phyloP scores from a whole-genome alignment of 1,284 basidiomycete species.

The Cutaneotrichosporon sp. region DNA sequence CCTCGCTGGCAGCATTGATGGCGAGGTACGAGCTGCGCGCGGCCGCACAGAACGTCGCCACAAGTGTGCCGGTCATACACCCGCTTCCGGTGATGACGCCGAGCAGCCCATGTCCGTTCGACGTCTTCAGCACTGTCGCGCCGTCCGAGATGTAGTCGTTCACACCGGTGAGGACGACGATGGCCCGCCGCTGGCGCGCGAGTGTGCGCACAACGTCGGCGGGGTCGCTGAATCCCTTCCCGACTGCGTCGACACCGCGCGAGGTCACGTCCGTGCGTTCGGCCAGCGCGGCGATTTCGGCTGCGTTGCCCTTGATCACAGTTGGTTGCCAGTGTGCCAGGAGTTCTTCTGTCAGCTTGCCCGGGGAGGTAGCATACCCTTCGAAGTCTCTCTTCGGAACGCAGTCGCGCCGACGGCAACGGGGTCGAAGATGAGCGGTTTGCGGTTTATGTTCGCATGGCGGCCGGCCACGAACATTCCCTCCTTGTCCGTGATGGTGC shows the following conservation, averaged over 20 bases:
- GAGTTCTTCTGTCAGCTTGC: constrained; percentile 54
- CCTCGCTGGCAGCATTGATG: background rate
- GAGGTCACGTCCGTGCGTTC: constrained; percentile 69
- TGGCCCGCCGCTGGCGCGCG: constrained; percentile 74
- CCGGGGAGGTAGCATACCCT: constrained; percentile 37
- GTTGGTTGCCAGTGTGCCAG: constrained; percentile 81
- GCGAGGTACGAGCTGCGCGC: constrained; percentile 51
- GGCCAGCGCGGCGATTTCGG: constrained; percentile 75
- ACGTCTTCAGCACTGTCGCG: constrained; percentile 58
- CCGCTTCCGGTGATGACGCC: constrained; percentile 83
- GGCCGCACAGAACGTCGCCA: constrained; percentile 64
- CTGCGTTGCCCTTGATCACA: constrained; percentile 93
- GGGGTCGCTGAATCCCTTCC: constrained; percentile 70
- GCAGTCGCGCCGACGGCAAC: constrained; percentile 84
- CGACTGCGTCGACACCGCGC: constrained; percentile 84
- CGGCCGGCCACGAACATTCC: constrained; percentile 77
- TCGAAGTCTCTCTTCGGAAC: constrained; percentile 59
- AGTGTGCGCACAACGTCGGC: constrained; percentile 63
- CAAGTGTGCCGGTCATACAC: constrained; percentile 64
- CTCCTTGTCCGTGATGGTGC: constrained; percentile 66
- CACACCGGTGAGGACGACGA: constrained; percentile 77
- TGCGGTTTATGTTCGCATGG: constrained; percentile 65
- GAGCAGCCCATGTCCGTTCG: constrained; percentile 73
- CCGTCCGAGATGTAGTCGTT: constrained; percentile 87
- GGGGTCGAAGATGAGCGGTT: constrained; percentile 86